Evolutionary conservation across 2,329 filamentous ascomycete genomes (phyloP), one percentile per base, ranked within the genome.

Genomic region (Paraphoma chrysanthemicola): DNA sequence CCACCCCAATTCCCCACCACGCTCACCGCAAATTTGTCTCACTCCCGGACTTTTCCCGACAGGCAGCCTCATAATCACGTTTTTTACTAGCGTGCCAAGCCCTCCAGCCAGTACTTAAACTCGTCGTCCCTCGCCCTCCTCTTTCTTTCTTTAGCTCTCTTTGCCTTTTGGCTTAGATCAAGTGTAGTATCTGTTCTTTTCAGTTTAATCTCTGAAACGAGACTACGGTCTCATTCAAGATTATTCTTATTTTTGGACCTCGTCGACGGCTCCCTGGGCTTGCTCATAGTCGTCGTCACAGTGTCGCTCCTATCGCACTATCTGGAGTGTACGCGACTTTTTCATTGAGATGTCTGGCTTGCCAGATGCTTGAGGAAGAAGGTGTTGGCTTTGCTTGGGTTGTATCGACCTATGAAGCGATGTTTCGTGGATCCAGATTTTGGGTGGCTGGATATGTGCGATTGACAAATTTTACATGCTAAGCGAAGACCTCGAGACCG

Each of bases 151-250:
- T 51, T 50, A 59, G 57, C 57, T 56, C 57, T 59, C 57, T 59
- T 59, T 59, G 57, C 53, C 54, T 60, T 63, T 56, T 59, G 56
- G 56, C 56, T 59, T 59, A 56, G 56, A 59, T 59, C 56, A 59
- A 62, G 62, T 65, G 60, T 65, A 63, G 90, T 92, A 92, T 91
- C 89, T 92, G 90, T 93, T 93, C 90, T 93, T 92, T 90, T 92
- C 88, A 93, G 90, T 92, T 93, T 93, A 93, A 93, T 92, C 88
- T 90, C 90, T 93, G 90, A 90, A 91, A 92, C 85, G 84, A 83
- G 82, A 83, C 87, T 86, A 90, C 81, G 83, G 87, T 82, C 82
- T 83, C 83, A 48, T 83, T 82, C 87, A 88, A 91, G 52, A 59
- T 65, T 93, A 93, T 91, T 86, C 87, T 88, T 85, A 92, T 93